These are phyloP conservation scores for Candida montana DNA, from an alignment of 805 yeast genomes.

Conservation along the genomic window DNA sequence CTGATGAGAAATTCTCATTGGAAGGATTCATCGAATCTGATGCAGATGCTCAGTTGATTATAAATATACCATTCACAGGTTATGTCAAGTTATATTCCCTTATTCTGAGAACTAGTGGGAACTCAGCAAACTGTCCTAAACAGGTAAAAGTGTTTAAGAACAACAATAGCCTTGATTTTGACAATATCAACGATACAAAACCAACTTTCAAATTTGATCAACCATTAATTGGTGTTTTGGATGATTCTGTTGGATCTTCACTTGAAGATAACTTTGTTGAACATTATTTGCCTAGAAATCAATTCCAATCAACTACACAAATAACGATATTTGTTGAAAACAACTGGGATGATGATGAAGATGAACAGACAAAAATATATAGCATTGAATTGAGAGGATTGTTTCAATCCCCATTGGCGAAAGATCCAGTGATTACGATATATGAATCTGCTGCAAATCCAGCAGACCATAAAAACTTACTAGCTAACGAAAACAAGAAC, in stretches of 20 bases:
- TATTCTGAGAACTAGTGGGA: slow-evolving; percentile 60
- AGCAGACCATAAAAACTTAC: slow-evolving; percentile 60
- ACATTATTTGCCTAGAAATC: slow-evolving; percentile 71
- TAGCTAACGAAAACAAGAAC: slow-evolving; percentile 17
- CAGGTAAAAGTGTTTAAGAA: slow-evolving; percentile 70
- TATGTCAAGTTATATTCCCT: slow-evolving; percentile 70
- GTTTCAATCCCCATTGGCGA: slow-evolving; percentile 40
- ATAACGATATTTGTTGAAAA: slow-evolving; percentile 64
- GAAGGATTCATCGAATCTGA: slow-evolving; percentile 54
- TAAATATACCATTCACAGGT: slow-evolving; percentile 77
- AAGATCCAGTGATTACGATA: slow-evolving; percentile 68
- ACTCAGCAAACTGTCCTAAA: slow-evolving; percentile 57
- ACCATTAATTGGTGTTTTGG: slow-evolving; percentile 60
- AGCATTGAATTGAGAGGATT: slow-evolving; percentile 81
- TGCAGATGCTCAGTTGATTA: slow-evolving; percentile 73
- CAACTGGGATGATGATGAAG: slow-evolving; percentile 59
- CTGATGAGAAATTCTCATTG: slow-evolving; percentile 43
- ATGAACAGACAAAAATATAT: slow-evolving; percentile 52
- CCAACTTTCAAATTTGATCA: slow-evolving; percentile 53
- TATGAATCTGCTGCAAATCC: slow-evolving; percentile 95
- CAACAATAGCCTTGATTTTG: slow-evolving; percentile 66
- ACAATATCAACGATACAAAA: slow-evolving; percentile 42
- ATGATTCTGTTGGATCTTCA: slow-evolving; percentile 27
- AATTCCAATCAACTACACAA: slow-evolving; percentile 63
- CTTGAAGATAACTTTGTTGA: slow-evolving; percentile 59